Base-by-base conservation (phyloP, 257 asterid species). In the Vinca minor region DNA sequence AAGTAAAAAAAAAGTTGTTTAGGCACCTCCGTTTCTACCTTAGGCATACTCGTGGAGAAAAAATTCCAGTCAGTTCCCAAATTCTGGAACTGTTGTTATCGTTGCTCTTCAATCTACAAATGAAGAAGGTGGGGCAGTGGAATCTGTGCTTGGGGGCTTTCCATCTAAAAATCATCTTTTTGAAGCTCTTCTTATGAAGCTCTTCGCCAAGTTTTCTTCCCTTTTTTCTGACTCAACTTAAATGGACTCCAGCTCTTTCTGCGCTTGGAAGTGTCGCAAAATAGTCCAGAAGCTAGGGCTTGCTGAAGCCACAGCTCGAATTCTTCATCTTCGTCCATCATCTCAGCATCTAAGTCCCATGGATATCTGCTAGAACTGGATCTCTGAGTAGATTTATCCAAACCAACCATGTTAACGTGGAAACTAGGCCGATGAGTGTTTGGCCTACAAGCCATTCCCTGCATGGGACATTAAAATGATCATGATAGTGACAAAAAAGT, bases 201-300 rank as follows among this genome's bases (percentile, higher is more conserved):
- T 77, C 96, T 82, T 62, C 91, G 83, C 99, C 96, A 87, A 47
- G 82, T 86, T 60, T 85, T 89, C 81, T 74, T 84, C 9, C 91
- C 93, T 62, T 88, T 92, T 67, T 80, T 87, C 78, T 85, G 96
- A 66, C 86, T 78, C 75, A 93, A 83, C 75, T 90, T 94, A 82
- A 94, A 94, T 20, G 97, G 99, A 65, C 97, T 94, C 99, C 99
- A 94, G 72, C 86, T 94, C 77, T 90, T 89, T 73, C 99, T 76
- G 45, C 99, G 91, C 66, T 90, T 94, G 15, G 97, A 80, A 34
- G 93, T 73, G 70, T 87, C 99, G 47, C 95, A 84, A 63, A 94
- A 94, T 5, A 90, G 83, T 38, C 99, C 99, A 41, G 96, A 84
- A 4, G 99, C 99, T 44, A 94, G 75, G 66, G 99, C 97, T 77